Evolutionary conservation across 352 stramenopile genomes (phyloP), one percentile per base, ranked within the genome.

Genomic region (Pythium aquatile): DNA sequence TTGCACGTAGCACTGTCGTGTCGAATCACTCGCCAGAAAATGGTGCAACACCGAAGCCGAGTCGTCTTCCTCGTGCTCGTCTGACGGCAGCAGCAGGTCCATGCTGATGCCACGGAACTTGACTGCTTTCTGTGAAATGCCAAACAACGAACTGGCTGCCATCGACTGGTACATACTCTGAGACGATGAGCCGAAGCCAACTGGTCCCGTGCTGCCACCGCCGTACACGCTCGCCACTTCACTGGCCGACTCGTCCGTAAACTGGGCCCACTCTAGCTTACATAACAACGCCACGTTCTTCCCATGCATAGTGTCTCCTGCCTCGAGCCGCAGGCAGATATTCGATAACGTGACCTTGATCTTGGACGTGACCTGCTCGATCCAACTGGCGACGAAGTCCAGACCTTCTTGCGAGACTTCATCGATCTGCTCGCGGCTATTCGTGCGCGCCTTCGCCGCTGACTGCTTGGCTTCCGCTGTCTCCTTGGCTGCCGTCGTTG

Each of bases 271-370:
- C 51, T 92, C 74, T 35, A 96, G 59, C 44, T 84, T 81, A 46
- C 83, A 91, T 35, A 92, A 65, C 51, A 96, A 49, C 14, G 87
- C 83, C 8, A 91, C 77, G 63, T 91, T 78, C 37, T 81, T 78
- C 48, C 70, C 81, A 47, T 78, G 85, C 42, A 83, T 69, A 20
- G 81, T 66, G 32, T 90, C 56, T 8, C 80, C 74, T 0, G 87
- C 91, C 68, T 94, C 85, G 14, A 96, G 58, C 1, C 83, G 73
- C 35, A 94, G 51, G 32, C 87, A 96, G 57, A 96, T 85, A 65
- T 96, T 96, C 20, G 87, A 90, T 48, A 96, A 54, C 37, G 87
- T 96, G 7, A 96, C 75, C 68, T 96, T 96, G 68, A 96, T 94
- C 63, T 94, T 96, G 47, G 85, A 94, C 59, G 87, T 94, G 13